These are phyloP conservation scores for Podospora tetraspora DNA, from an alignment of 495 filamentous ascomycete species.

Conservation along the genomic window DNA sequence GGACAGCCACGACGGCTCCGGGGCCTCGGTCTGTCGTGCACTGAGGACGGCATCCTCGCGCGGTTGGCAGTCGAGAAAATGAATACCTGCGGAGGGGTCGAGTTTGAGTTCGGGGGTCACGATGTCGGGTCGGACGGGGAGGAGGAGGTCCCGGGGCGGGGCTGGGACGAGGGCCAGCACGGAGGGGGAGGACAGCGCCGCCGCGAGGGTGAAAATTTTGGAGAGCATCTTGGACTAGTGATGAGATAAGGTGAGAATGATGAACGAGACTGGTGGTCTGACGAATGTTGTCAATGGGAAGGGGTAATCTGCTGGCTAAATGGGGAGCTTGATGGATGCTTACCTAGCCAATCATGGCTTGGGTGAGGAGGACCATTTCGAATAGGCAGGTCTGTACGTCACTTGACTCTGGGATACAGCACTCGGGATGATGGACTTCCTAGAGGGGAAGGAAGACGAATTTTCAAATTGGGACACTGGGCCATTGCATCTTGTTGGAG, in stretches of 20 bases:
- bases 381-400: background rate
- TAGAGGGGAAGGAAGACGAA: background rate
- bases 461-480: background rate
- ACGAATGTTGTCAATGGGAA: background rate
- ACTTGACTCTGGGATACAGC: background rate
- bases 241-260: background rate
- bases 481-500: no score
- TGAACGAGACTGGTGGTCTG: background rate
- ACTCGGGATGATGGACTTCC: background rate
- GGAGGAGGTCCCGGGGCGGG: background rate
- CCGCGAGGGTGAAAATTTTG: background rate
- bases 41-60: background rate
- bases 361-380: background rate
- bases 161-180: background rate
- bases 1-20: background rate
- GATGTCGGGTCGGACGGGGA: background rate
- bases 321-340: background rate
- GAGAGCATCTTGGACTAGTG: background rate
- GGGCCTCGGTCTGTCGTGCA: background rate
- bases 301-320: background rate
- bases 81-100: background rate
- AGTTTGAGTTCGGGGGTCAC: background rate
- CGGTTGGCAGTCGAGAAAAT: background rate
- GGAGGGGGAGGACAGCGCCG: background rate
- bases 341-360: background rate